Evolutionary conservation across 257 asterid genomes (phyloP).

Genomic region (Lycium ferocissimum): DNA sequence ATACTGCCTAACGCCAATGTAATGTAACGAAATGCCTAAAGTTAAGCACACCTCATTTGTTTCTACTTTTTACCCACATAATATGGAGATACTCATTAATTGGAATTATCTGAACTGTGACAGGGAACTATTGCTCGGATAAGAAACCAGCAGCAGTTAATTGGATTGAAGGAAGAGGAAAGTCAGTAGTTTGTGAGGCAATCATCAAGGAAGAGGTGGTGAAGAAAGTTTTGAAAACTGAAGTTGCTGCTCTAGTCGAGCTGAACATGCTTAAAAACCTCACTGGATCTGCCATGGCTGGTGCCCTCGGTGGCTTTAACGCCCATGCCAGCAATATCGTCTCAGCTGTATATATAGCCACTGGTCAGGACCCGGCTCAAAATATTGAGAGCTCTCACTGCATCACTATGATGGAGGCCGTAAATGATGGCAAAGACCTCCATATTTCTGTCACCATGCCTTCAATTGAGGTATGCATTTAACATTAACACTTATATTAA

Average conservation of each 20-base stretch:
- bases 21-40: background rate
- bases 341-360: slow-evolving; percentile 57
- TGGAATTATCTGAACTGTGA: background rate
- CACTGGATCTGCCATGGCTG: slow-evolving; percentile 59
- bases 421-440: slow-evolving; percentile 61
- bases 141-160: slow-evolving; percentile 66
- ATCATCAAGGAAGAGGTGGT: slow-evolving; percentile 55
- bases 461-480: slow-evolving; percentile 52
- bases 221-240: slow-evolving; percentile 56
- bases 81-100: background rate
- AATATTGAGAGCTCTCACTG: slow-evolving; percentile 64
- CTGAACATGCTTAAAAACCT: slow-evolving; percentile 62
- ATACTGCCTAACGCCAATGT: too few relatives aligned
- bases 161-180: slow-evolving; percentile 67
- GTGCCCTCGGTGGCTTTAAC: slow-evolving; percentile 63
- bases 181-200: slow-evolving; percentile 62
- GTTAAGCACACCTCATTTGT: background rate
- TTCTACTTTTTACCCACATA: background rate
- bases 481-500: background rate
- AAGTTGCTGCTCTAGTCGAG: slow-evolving; percentile 57
- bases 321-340: slow-evolving; percentile 64
- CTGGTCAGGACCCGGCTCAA: slow-evolving; percentile 68
- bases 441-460: slow-evolving; percentile 64
- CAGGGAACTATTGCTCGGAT: slow-evolving; percentile 58
- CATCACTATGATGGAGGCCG: slow-evolving; percentile 62